Conservation (phyloP, 2,329 filamentous ascomycete species). For the Phyllosticta citriasiana region DNA sequence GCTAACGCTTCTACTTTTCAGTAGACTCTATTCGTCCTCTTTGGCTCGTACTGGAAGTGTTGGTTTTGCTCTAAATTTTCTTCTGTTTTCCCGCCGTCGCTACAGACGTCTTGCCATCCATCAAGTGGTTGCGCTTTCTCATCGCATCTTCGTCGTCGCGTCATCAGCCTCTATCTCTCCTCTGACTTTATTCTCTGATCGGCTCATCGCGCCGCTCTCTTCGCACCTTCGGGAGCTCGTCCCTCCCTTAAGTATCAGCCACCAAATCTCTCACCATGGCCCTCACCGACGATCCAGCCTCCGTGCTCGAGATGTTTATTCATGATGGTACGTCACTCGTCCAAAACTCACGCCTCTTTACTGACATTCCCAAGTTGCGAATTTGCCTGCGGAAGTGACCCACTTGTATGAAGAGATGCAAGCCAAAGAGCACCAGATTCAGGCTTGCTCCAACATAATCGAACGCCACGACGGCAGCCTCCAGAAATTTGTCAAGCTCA, state of each 20-base stretch:
- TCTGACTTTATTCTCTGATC: background rate
- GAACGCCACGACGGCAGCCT: slow-evolving; percentile 63
- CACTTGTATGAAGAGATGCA: slow-evolving; percentile 77
- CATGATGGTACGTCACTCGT: slow-evolving; percentile 43
- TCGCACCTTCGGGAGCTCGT: background rate
- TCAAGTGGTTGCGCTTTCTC: background rate
- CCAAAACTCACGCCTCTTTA: background rate
- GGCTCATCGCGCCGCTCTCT: background rate
- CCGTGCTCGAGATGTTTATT: slow-evolving; percentile 72
- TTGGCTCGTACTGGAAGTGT: background rate
- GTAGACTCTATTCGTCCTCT: background rate
- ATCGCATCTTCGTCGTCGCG: background rate
- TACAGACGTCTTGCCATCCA: background rate
- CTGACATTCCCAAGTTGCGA: slow-evolving; percentile 46
- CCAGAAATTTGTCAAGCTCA: slow-evolving; percentile 70
- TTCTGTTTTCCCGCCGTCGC: background rate
- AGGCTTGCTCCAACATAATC: slow-evolving; percentile 59
- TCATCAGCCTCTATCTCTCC: background rate
- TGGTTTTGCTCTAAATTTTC: background rate
- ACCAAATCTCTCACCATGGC: slow-evolving; percentile 20
- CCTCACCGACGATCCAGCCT: slow-evolving; percentile 49
- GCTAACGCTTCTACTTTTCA: background rate
- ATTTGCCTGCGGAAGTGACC: slow-evolving; percentile 71
- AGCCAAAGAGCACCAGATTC: slow-evolving; percentile 65
- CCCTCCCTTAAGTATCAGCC: background rate